Percentiles rank a stretch among this genome's conserved stretches.
Evolutionary conservation across 495 filamentous ascomycete species (phyloP).

Genomic region (Wilcoxina mikolae): DNA sequence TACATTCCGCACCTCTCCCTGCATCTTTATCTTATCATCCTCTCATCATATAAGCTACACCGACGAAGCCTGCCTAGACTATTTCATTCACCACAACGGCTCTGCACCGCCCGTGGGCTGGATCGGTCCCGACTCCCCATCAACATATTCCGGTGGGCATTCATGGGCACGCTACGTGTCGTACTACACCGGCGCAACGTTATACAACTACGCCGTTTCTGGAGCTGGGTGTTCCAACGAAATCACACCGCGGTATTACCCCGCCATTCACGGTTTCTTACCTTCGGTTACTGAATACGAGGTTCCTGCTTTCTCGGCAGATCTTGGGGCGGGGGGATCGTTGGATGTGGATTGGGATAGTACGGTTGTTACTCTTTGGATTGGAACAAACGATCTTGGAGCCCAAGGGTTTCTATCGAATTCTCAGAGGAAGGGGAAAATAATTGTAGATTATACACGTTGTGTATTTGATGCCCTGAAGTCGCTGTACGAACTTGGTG

Average conservation of each 20-base stretch:
- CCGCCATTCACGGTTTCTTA: constrained; percentile 38
- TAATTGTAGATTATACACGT: constrained; percentile 45
- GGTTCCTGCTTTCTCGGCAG: constrained; percentile 51
- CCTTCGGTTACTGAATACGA: constrained; percentile 54
- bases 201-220: constrained; percentile 59
- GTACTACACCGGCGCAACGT: constrained; percentile 39
- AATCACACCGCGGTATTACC: constrained; percentile 40
- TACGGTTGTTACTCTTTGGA: constrained; percentile 61
- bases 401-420: constrained; percentile 47
- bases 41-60: constrained; percentile 35
- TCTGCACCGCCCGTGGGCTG: constrained; percentile 46
- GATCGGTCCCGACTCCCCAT: constrained; percentile 31
- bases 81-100: constrained; percentile 45
- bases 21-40: neutral
- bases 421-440: constrained; percentile 41
- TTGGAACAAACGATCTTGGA: constrained; percentile 65
- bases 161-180: constrained; percentile 52
- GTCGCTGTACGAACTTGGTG: constrained; percentile 46
- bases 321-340: constrained; percentile 31
- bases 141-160: constrained; percentile 46
- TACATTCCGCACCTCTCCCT: neutral
- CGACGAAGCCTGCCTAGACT: constrained; percentile 49
- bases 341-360: constrained; percentile 38
- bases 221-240: constrained; percentile 58
- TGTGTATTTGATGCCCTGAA: constrained; percentile 49